phyloP scores from a whole-genome alignment of 805 yeast species.

The Saccharomycopsis javanensis region DNA sequence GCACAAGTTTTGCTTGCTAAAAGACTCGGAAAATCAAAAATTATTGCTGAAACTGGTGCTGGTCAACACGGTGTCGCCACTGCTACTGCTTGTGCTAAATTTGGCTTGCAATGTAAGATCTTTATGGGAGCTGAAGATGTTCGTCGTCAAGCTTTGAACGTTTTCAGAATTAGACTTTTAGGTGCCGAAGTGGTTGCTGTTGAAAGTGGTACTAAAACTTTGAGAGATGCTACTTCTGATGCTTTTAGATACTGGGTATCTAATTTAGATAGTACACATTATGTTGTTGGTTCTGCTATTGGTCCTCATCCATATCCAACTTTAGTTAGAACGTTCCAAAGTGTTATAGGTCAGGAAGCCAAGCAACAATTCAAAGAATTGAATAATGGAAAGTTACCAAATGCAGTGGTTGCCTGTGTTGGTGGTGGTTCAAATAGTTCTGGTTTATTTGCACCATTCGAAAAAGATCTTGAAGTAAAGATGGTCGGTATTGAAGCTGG shows the following conservation, averaged over 20 bases:
- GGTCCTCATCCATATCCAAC: constrained; percentile 99
- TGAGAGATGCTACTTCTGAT: constrained; percentile 96
- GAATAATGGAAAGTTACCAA: constrained; percentile 78
- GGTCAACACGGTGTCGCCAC: constrained; percentile 94
- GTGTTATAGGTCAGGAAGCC: constrained; percentile 92
- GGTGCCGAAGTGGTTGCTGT: constrained; percentile 96
- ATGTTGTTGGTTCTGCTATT: constrained; percentile 95
- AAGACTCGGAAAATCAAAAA: constrained; percentile 64
- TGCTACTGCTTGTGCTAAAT: constrained; percentile 86
- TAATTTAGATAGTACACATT: constrained; percentile 76
- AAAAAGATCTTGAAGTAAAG: constrained; percentile 65
- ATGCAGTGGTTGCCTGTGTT: constrained; percentile 95
- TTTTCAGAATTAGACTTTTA: constrained; percentile 90
- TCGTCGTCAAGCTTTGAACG: constrained; percentile 95
- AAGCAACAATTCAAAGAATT: constrained; percentile 77
- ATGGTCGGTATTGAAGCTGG: constrained; percentile 97
- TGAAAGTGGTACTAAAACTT: constrained; percentile 87
- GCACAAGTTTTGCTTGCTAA: constrained; percentile 75
- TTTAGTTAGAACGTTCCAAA: constrained; percentile 94
- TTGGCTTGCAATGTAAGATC: constrained; percentile 88
- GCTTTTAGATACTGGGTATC: constrained; percentile 96
- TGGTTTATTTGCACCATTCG: constrained; percentile 94
- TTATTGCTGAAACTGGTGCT: constrained; percentile 88
- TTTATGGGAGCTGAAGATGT: constrained; percentile 99
- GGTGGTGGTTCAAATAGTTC: constrained; percentile 98